Evolutionary conservation across 2,329 filamentous ascomycete genomes (phyloP).

Genomic region (Hymenoscyphus scutula): DNA sequence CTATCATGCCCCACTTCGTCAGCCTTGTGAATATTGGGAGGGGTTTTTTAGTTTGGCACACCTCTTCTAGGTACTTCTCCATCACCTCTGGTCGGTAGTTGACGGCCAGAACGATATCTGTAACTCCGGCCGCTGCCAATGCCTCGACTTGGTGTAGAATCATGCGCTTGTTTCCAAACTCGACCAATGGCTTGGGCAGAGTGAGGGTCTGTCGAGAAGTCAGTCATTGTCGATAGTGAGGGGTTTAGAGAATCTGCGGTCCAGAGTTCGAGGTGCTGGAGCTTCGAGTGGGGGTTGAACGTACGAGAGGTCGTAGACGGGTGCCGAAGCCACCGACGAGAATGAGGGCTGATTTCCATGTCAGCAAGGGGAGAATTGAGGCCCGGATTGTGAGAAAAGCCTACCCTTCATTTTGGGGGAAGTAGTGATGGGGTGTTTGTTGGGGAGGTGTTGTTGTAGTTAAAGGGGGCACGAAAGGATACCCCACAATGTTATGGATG

Average conservation of each 20-base stretch:
- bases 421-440: background rate
- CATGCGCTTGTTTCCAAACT: constrained; percentile 99
- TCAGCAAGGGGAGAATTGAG: constrained; percentile 21
- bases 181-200: constrained; percentile 93
- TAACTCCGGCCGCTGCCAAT: constrained; percentile 88
- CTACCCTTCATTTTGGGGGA: constrained; percentile 12
- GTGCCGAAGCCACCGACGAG: constrained; percentile 99
- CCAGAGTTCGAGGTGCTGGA: constrained; percentile 20
- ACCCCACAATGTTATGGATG: constrained; percentile 6
- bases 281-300: constrained; percentile 38
- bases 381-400: background rate
- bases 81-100: constrained; percentile 99
- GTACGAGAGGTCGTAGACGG: constrained; percentile 90
- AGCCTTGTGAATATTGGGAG: background rate
- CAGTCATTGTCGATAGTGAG: constrained; percentile 29
- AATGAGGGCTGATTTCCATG: constrained; percentile 71
- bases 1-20: constrained; percentile 41
- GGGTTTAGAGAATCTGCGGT: constrained; percentile 24
- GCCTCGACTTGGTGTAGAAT: constrained; percentile 97
- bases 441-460: background rate
- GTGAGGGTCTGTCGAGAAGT: constrained; percentile 72
- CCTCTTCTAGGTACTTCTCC: constrained; percentile 89
- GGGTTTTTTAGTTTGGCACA: constrained; percentile 40
- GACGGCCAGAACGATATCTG: constrained; percentile 95
- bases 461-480: constrained; percentile 4